Percentiles rank a stretch among this genome's conserved stretches.
phyloP scores from a whole-genome alignment of 495 filamentous ascomycete species.

The Lasiosphaeris hirsuta region DNA sequence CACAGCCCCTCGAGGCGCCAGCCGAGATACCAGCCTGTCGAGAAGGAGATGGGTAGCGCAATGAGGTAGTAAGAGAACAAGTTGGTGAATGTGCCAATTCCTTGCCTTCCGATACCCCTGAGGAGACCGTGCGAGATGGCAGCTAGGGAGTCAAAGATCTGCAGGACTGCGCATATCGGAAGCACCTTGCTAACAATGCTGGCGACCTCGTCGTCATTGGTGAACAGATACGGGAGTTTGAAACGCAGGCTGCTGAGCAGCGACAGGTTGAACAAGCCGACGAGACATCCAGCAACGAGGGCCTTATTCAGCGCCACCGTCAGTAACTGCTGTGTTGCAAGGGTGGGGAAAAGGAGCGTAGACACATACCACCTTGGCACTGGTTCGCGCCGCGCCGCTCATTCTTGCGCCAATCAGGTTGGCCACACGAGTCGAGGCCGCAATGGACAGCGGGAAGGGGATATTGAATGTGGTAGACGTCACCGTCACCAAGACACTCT shows the following conservation, averaged over 20 bases:
- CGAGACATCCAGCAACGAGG: constrained; percentile 36
- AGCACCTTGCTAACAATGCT: constrained; percentile 62
- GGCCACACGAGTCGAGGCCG: constrained; percentile 52
- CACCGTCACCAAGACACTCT: constrained; percentile 47
- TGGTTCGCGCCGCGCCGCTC: constrained; percentile 58
- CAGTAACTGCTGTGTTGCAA: background rate
- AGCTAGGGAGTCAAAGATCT: constrained; percentile 74
- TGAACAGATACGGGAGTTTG: constrained; percentile 69
- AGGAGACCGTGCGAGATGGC: constrained; percentile 72
- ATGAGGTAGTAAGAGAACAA: constrained; percentile 76
- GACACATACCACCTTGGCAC: constrained; percentile 53
- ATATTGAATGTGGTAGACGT: constrained; percentile 52
- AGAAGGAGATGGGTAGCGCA: constrained; percentile 74
- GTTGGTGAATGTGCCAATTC: constrained; percentile 73
- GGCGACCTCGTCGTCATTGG: constrained; percentile 68
- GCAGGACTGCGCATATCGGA: constrained; percentile 72
- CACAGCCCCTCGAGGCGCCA: constrained; percentile 72
- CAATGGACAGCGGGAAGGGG: constrained; percentile 53
- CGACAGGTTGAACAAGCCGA: constrained; percentile 68
- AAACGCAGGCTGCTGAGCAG: constrained; percentile 51
- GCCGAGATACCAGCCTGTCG: constrained; percentile 60
- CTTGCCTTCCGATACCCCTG: constrained; percentile 71
- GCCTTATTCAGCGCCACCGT: constrained; percentile 10
- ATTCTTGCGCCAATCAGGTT: constrained; percentile 60
- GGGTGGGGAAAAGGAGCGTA: background rate